Evolutionary conservation across 1,139 yeast species (phyloP).

Genomic region (Suzukiozyma palmioleophila): DNA sequence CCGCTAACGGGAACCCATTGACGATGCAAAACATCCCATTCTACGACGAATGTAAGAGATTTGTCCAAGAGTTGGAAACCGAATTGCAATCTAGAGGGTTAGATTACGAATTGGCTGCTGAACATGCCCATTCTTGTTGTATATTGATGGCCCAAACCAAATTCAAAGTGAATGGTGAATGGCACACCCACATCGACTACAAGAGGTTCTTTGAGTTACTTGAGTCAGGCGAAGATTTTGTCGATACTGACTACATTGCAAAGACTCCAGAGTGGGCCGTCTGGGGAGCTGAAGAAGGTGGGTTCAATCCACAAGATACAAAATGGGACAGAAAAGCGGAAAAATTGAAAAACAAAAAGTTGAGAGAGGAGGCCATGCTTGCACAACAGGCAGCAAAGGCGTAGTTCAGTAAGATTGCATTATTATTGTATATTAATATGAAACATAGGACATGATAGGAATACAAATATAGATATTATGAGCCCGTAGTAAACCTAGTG

Average conservation of each 20-base stretch:
- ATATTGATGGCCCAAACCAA: conserved; percentile 74
- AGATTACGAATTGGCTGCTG: conserved; percentile 82
- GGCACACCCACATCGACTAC: conserved; percentile 92
- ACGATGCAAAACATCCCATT: conserved; percentile 96
- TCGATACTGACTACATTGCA: conserved; percentile 73
- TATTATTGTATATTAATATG: too few relatives aligned
- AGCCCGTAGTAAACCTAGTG: too few relatives aligned
- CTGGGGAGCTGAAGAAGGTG: conserved; percentile 82
- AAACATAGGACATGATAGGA: too few relatives aligned
- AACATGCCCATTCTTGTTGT: conserved; percentile 94
- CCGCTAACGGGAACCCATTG: conserved; percentile 78
- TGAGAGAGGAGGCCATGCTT: conserved; percentile 29
- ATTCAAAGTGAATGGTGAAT: conserved; percentile 64
- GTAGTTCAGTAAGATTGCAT: too few relatives aligned
- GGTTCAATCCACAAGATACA: conserved; percentile 84
- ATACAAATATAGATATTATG: too few relatives aligned
- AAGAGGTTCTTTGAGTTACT: conserved; percentile 69
- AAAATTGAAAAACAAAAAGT: conserved; percentile 42
- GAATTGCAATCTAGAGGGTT: conserved; percentile 62
- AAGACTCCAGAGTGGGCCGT: conserved; percentile 90
- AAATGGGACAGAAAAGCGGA: conserved; percentile 66
- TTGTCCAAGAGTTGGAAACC: conserved; percentile 58
- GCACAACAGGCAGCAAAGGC: conserved; percentile 8
- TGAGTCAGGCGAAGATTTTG: conserved; percentile 59
- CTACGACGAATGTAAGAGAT: conserved; percentile 80